Percentiles rank a stretch among this genome's conserved stretches.
phyloP scores from a whole-genome alignment of 1,139 yeast genomes.

The Debaryomyces fabryi region DNA sequence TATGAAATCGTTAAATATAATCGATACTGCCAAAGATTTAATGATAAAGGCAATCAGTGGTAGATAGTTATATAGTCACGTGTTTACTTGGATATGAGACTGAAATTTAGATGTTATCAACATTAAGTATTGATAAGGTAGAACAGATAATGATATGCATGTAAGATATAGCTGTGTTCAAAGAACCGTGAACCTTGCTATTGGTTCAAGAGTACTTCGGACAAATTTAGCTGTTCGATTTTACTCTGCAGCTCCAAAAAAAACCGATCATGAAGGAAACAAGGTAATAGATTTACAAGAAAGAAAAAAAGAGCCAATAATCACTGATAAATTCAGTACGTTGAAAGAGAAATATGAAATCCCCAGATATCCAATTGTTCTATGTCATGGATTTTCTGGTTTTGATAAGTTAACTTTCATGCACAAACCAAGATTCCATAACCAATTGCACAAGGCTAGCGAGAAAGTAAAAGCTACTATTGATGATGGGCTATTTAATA shows the following conservation, averaged over 20 bases:
- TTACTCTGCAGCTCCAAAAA: neutral
- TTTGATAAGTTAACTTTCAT: slow-evolving; percentile 60
- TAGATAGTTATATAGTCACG: slow-evolving; percentile 14
- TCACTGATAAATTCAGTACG: slow-evolving; percentile 15
- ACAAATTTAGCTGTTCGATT: neutral
- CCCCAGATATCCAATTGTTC: slow-evolving; percentile 63
- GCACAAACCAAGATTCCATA: slow-evolving; percentile 31
- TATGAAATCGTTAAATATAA: slow-evolving; percentile 62
- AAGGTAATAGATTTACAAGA: slow-evolving; percentile 7
- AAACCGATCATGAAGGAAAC: neutral
- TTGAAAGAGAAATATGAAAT: slow-evolving; percentile 30
- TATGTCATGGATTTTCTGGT: slow-evolving; percentile 86
- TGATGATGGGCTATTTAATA: slow-evolving; percentile 36
- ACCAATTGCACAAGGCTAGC: neutral
- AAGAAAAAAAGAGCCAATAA: slow-evolving; percentile 9
- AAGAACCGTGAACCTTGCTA: neutral
- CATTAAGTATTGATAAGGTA: neutral
- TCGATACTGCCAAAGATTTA: slow-evolving; percentile 62
- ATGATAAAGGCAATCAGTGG: slow-evolving; percentile 42
- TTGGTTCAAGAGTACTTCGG: neutral
- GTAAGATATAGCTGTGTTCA: neutral
- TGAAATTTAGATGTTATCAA: neutral
- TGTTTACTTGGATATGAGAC: slow-evolving; percentile 1
- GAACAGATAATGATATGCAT: neutral
- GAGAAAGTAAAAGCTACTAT: slow-evolving; percentile 18